Evolutionary conservation across 2,329 filamentous ascomycete genomes (phyloP).

Genomic region (Blastomyces emzantsi): DNA sequence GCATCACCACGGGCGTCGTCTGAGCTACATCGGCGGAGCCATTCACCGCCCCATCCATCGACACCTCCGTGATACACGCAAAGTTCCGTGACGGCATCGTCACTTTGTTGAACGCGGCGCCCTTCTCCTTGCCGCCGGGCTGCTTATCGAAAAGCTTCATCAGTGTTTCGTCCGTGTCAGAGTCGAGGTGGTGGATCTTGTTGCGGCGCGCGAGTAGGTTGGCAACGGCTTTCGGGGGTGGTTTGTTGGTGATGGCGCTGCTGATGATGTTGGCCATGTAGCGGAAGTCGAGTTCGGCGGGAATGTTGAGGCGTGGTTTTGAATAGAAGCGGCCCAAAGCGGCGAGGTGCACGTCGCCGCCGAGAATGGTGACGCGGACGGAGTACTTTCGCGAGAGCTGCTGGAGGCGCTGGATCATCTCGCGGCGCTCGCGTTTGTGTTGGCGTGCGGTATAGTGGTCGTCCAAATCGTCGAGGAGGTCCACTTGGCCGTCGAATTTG

Average conservation of each 20-base stretch:
- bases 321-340: slow-evolving; percentile 59
- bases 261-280: slow-evolving; percentile 58
- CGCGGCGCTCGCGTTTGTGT: slow-evolving; percentile 79
- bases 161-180: slow-evolving; percentile 55
- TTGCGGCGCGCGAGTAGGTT: slow-evolving; percentile 54
- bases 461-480: slow-evolving; percentile 56
- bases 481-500: slow-evolving; percentile 71
- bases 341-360: slow-evolving; percentile 56
- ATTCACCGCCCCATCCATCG: slow-evolving; percentile 19
- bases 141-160: slow-evolving; percentile 55
- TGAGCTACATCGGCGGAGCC: slow-evolving; percentile 14
- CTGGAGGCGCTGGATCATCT: slow-evolving; percentile 59
- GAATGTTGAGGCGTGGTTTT: slow-evolving; percentile 48
- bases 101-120: slow-evolving; percentile 64
- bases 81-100: slow-evolving; percentile 69
- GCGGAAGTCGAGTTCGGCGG: slow-evolving; percentile 50
- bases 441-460: slow-evolving; percentile 79
- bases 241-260: slow-evolving; percentile 60
- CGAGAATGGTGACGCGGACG: slow-evolving; percentile 52
- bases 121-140: slow-evolving; percentile 52
- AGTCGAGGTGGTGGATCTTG: slow-evolving; percentile 57
- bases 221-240: slow-evolving; percentile 55
- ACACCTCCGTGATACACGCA: slow-evolving; percentile 51
- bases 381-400: slow-evolving; percentile 46
- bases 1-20: slow-evolving; percentile 23